Evolutionary conservation across 192 early-diverging fungal genomes (phyloP), one percentile per base, ranked within the genome.

Genomic region (Coemansia guatemalensis): DNA sequence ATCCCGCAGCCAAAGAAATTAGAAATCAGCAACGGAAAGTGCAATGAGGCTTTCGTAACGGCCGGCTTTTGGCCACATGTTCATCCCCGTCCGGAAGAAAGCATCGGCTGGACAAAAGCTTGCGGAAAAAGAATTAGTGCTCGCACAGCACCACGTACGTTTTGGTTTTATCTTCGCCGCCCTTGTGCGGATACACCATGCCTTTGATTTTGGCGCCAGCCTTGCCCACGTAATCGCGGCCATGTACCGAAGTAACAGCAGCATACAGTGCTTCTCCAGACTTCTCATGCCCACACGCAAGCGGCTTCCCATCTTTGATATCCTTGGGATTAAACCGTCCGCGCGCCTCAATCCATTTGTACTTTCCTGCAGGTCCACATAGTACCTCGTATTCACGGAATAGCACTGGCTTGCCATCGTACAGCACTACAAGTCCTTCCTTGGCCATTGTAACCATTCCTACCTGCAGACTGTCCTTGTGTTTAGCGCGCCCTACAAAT

Each of bases 61-160:
- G 33, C 33, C 8, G 7, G 7, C 11, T 35, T 6, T 35, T 35
- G 5, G 33, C 33, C 33, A 35, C 33, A 35, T 35, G 33, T 11
- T 35, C 7, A 35, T 35, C 2, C 11, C 5, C 1, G 33, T 35
- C 7, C 33, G 33, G 33, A 35, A 11, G 8, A 35, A n/a, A n/a
- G n/a, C n/a, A n/a, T n/a, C n/a, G n/a, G n/a, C 30, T 8, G 30
- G 30, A 32, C 3, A 32, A 8, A 3, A 32, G 30, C 30, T 32
- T 32, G n/a, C n/a, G n/a, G n/a, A n/a, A 53, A 22, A 29, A 18
- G 11, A 11, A 21, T 53, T 49, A 55, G 59, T 39, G 17, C 30
- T 67, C 82, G 64, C 84, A 83, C 62, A 89, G 75, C 4, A 89
- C 78, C 54, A 76, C 70, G 71, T 83, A 87, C 49, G 69, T 66